Evolutionary conservation across 2,329 filamentous ascomycete genomes (phyloP), one percentile per base, ranked within the genome.

Genomic region (Diaporthe eres): DNA sequence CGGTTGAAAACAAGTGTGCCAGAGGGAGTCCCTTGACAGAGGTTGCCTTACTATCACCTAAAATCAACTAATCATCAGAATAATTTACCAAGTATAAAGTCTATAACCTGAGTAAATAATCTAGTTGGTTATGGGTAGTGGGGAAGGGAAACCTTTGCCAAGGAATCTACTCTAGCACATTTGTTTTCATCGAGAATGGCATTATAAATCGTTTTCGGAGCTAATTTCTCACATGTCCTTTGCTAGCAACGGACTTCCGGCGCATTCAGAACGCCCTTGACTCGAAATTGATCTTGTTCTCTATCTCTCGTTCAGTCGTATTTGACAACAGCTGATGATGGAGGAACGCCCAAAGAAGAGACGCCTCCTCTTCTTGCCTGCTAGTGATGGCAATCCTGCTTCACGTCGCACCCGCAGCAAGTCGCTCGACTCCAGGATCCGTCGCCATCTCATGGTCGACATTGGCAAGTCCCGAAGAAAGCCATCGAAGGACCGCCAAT

Each of bases 401-500:
- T 4, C 44, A 34, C 44, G 44, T 51, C 63, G 63, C 6, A 51
- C 44, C 28, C 63, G 63, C 44, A 34, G 28, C 42, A 67, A 37
- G 63, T 67, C 44, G 9, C 19, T 67, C 28, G 44, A 67, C 63
- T 67, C 63, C 22, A 51, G 15, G 44, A 9, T 67, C 63, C 63
- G 63, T 31, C 63, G 63, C 6, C 63, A 67, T 67, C 19, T 67
- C 6, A 67, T 67, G 63, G 44, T 67, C 28, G 42, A 51, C 28
- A 67, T 65, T 34, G 61, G 61, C 15, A 65, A 4, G 25, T 65
- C 61, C 25, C 61, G 61, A 34, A 65, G 61, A 28, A 65, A 65
- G 17, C 39, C 25, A n/a, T 22, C 42, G 10, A 65, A 65, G 22
- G 17, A 4, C 8, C 42, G 2, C 13, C 25, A 47, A n/a, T 65